Evolutionary conservation across 208 protist species (phyloP).

Genomic region (Trypanosoma caninum): DNA sequence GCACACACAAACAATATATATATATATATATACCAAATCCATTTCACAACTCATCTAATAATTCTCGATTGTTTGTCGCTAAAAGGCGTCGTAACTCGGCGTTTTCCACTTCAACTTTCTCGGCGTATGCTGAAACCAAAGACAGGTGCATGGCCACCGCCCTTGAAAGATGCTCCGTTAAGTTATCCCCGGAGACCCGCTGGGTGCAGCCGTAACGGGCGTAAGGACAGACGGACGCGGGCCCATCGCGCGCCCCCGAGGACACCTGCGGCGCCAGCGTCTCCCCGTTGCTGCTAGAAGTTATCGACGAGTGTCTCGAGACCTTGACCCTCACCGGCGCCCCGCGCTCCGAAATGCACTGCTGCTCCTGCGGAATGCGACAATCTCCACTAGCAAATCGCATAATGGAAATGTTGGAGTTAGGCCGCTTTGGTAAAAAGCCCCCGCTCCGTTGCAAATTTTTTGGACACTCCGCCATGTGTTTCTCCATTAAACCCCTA

Average conservation of each 20-base stretch:
- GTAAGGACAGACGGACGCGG: slow-evolving; percentile 49
- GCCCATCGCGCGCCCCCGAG: background rate
- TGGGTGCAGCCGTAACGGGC: slow-evolving; percentile 59
- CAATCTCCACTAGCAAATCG: background rate
- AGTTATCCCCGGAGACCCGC: slow-evolving; percentile 37
- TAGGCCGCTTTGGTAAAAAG: background rate
- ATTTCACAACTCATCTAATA: too few relatives aligned
- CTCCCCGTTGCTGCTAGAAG: background rate
- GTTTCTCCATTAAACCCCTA: slow-evolving; percentile 35
- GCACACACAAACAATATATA: too few relatives aligned
- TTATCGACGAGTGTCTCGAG: background rate
- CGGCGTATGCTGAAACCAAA: slow-evolving; percentile 65
- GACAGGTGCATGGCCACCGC: slow-evolving; percentile 57
- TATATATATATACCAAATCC: too few relatives aligned
- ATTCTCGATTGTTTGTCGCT: slow-evolving; percentile 18
- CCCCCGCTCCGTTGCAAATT: slow-evolving; percentile 35
- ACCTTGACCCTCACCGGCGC: background rate
- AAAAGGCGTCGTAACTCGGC: slow-evolving; percentile 58
- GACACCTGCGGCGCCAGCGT: background rate
- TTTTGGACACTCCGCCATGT: slow-evolving; percentile 38
- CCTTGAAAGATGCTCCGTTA: slow-evolving; percentile 48
- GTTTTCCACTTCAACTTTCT: slow-evolving; percentile 67
- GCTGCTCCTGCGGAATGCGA: background rate
- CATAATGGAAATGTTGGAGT: background rate
- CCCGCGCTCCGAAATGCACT: background rate